Base-by-base conservation (phyloP, 1,139 yeast species). In the Waltiozyma sp. region DNA sequence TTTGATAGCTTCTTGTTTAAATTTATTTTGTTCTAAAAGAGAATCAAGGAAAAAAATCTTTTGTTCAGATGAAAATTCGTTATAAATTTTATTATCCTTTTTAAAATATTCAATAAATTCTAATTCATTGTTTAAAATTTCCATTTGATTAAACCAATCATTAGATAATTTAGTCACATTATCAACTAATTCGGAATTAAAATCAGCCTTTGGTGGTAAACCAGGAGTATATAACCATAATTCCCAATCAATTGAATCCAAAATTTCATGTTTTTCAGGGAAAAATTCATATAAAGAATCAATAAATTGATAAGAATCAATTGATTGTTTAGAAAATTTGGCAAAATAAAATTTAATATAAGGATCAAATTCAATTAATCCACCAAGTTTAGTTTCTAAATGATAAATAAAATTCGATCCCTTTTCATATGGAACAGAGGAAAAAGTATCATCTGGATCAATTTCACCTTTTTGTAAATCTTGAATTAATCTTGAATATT, bases 381-480 rank as follows among this genome's bases (percentile, higher is more conserved):
- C 86, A 39, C 91, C 87, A 16, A 83, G 59, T 16, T 72, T 64
- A 43, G 68, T 72, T 62, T 88, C 96, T 43, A 88, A 68, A 53
- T 76, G 75, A 64, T 77, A 85, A 49, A 88, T 68, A 56, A 88
- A 71, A 55, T 82, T 85, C 57, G 81, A 83, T 3, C 96, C 96
- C 64, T 86, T 87, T 60, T 87, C 96, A 62, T 88, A 88, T 2
- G 96, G 96, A 38, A 86, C 95, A 6, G 83, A 72, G 34, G 89
- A 80, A 62, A 86, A 88, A 1, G 94, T 80, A 54, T 86, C 95
- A 62, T 88, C 96, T 15, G 96, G 96, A 59, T 86, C 95, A 43
- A 54, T 52, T 28, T 66, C 60, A 42, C 73, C 73, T 53, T 72
- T 75, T 55, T 79, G 70, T 53, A 86, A 70, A 59, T 83, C 70